Percentiles rank a stretch among this genome's conserved stretches.
phyloP scores from a whole-genome alignment of 176 grass and related monocot species.

The Aegilops longissima region DNA sequence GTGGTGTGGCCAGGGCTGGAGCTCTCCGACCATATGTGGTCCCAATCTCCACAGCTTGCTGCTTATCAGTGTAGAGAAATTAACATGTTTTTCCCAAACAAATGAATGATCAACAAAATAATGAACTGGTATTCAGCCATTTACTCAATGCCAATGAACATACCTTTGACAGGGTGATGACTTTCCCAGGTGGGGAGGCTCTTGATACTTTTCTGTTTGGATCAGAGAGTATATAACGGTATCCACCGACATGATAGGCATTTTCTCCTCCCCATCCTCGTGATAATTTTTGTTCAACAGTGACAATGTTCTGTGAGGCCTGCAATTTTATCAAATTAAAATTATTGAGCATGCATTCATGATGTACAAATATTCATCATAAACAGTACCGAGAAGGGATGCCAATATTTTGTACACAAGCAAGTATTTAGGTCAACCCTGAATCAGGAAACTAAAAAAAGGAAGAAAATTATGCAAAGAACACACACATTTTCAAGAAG shows the following conservation, averaged over 20 bases:
- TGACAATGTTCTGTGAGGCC: constrained; percentile 77
- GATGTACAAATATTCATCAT: constrained; percentile 20
- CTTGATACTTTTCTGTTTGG: constrained; percentile 75
- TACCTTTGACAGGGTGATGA: constrained; percentile 88
- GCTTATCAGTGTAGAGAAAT: not conserved
- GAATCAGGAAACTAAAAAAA: constrained; percentile 9
- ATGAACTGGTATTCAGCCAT: not conserved
- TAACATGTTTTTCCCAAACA: not conserved
- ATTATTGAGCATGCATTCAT: constrained; percentile 30
- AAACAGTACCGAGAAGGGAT: not conserved
- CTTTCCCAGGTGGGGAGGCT: constrained; percentile 87
- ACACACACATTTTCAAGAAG: constrained; percentile 85
- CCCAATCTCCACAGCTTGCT: not conserved
- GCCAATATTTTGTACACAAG: not conserved
- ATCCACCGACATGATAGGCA: constrained; percentile 92
- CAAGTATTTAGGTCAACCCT: not conserved
- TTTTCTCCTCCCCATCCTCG: constrained; percentile 96
- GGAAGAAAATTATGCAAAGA: not conserved
- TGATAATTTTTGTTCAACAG: constrained; percentile 81
- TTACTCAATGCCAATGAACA: constrained; percentile 10
- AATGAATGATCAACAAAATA: not conserved
- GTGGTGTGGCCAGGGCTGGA: too few species aligned
- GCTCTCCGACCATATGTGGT: too few species aligned
- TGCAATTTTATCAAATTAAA: constrained; percentile 41
- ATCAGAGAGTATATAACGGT: constrained; percentile 85